A percentile compares a stretch with the other conserved stretches of the same genome.
Conservation (phyloP, 2,329 filamentous ascomycete species). For the Tolypocladium inflatum region DNA sequence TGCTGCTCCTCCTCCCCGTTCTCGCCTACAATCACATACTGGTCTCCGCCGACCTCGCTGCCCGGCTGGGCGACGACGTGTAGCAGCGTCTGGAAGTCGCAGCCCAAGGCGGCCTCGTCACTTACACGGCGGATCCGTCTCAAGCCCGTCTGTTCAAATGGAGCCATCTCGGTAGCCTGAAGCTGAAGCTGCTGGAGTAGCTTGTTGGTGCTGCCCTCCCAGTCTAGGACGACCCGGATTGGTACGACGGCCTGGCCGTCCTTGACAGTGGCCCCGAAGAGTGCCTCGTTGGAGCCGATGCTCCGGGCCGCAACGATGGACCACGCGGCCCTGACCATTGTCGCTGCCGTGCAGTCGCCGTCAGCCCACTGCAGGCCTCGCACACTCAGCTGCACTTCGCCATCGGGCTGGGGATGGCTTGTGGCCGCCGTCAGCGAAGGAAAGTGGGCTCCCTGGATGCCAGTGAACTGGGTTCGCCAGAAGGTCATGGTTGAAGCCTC, state of each 20-base stretch:
- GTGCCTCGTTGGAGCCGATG: conserved; percentile 20
- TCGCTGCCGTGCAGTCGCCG: background rate
- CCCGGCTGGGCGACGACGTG: background rate
- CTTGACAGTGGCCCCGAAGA: conserved; percentile 12
- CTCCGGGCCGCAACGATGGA: conserved; percentile 24
- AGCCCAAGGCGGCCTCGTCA: conserved; percentile 5
- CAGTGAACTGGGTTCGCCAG: conserved; percentile 4
- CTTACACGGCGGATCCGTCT: conserved; percentile 14
- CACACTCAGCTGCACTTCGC: background rate
- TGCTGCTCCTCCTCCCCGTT: background rate
- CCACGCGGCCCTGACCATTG: conserved; percentile 11
- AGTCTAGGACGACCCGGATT: conserved; percentile 3
- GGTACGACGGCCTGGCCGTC: conserved; percentile 11
- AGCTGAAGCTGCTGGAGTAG: conserved; percentile 11
- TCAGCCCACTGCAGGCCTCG: background rate
- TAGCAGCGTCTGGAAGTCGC: conserved; percentile 9
- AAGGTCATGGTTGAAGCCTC: background rate
- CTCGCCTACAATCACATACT: background rate
- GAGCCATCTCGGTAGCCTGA: conserved; percentile 12
- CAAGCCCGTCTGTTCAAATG: conserved; percentile 16
- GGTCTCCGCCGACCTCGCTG: background rate
- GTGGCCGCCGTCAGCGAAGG: background rate
- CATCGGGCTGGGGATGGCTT: background rate
- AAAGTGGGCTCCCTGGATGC: conserved; percentile 2
- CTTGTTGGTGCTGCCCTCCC: conserved; percentile 3